Evolutionary conservation across 2,329 filamentous ascomycete species (phyloP), one percentile per base, ranked within the genome.

Genomic region (Ceratocystis huliohia): DNA sequence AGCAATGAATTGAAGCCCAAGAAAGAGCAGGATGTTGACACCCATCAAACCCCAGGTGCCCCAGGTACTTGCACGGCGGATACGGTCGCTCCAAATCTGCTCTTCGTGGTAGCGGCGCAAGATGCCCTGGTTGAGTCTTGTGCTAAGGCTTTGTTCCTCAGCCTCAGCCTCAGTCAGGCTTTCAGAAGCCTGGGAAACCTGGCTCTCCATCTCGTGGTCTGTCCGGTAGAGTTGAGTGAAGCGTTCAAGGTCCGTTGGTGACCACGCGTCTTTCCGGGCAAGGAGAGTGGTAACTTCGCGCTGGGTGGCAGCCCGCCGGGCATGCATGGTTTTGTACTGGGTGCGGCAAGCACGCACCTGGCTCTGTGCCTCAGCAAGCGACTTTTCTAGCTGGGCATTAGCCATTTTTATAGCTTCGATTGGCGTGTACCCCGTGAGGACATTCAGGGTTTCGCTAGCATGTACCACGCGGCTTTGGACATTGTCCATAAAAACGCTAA

Each of bases 71-170:
- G 96, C 96, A 70, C 94, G 82, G 45, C 94, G 83, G 74, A 99
- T 99, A 71, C 96, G 93, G 75, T 99, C 94, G 73, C 90, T 96
- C 94, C 94, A 99, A 66, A 99, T 95, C 78, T 99, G 94, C 78
- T 99, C 94, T 77, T 99, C 94, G 75, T 99, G 94, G 76, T 99
- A 99, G 68, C 95, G 85, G 69, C 88, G 88, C 64, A 96, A 79
- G 71, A 97, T 96, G 63, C 87, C 86, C 69, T 88, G 86, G 73
- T 88, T 93, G 65, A 99, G 79, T 71, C 86, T 83, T 64, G 86
- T 84, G 66, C 86, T 84, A 0, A 91, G 83, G 69, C 88, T 86
- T 76, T 96, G 89, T 68, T 95, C 85, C 41, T 89, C 84, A 57
- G 83, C 82, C 78, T 99, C 94, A 1, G 90, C 86, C 68, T 85